Conservation (phyloP, 2,329 filamentous ascomycete species). For the Penicillium sp. region DNA sequence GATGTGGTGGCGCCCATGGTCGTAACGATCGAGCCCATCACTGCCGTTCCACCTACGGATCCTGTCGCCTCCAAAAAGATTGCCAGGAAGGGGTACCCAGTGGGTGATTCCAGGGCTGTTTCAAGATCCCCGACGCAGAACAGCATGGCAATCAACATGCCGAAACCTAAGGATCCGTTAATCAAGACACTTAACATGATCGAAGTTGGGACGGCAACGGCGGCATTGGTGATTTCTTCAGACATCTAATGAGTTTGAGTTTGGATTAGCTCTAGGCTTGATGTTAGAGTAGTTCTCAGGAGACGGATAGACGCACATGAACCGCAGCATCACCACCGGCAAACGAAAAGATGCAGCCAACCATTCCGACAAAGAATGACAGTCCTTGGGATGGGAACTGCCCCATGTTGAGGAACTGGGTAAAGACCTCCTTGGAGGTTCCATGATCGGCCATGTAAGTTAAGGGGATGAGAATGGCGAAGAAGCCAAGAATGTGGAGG, state of each 20-base stretch:
- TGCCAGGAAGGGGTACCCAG: slow-evolving; percentile 39
- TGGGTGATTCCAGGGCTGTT: slow-evolving; percentile 25
- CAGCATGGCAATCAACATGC: slow-evolving; percentile 40
- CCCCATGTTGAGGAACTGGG: slow-evolving; percentile 49
- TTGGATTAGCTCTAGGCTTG: background rate
- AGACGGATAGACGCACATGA: slow-evolving; percentile 32
- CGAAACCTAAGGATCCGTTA: slow-evolving; percentile 39
- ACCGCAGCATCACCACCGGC: slow-evolving; percentile 41
- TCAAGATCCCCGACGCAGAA: slow-evolving; percentile 41
- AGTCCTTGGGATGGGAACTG: slow-evolving; percentile 46
- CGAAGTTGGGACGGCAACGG: slow-evolving; percentile 36
- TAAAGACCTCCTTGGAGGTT: slow-evolving; percentile 47
- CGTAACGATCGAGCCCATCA: slow-evolving; percentile 30
- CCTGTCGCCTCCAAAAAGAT: slow-evolving; percentile 35
- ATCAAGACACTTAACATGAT: slow-evolving; percentile 40
- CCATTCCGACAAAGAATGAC: slow-evolving; percentile 41
- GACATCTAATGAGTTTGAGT: slow-evolving; percentile 26
- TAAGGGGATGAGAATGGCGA: slow-evolving; percentile 52
- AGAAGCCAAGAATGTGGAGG: slow-evolving; percentile 54
- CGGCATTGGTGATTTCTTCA: slow-evolving; percentile 44
- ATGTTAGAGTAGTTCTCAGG: background rate
- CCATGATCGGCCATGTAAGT: slow-evolving; percentile 45
- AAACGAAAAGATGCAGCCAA: slow-evolving; percentile 39
- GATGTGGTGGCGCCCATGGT: slow-evolving; percentile 33
- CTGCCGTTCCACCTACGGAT: slow-evolving; percentile 27